Evolutionary conservation across 108 stramenopile species (phyloP), one percentile per base, ranked within the genome.

Genomic region (Conticribra weissflogii): DNA sequence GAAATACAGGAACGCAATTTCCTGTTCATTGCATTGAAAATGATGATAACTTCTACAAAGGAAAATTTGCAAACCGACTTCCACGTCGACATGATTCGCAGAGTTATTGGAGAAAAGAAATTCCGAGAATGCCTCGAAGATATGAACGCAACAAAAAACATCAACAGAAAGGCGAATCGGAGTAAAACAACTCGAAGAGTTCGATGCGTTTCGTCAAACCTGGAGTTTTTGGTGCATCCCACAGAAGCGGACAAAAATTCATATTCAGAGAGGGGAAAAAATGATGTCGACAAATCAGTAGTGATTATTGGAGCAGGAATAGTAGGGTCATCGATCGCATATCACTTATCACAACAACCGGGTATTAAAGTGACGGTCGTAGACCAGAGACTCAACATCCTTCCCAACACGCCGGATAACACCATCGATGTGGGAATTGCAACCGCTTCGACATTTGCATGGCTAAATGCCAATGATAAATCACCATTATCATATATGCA

Each of bases 381-480:
- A 34, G 84, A 85, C 54, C 74, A 51, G 19, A 64, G 15, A 3
- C 32, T 53, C 45, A 73, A 71, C 29, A 9, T 76, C 1, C 31
- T 76, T 30, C 56, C 63, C 25, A 34, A 8, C 45, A 27, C 48
- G 33, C 28, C 33, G 18, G 32, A 54, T 36, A 45, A 78, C 47
- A 45, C 51, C 12, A 51, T 69, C 18, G 62, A 70, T 61, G 61
- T 54, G 17, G 78, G 76, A n/a, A 55, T 48, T 23, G 82, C 85
- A 8, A 83, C 83, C 22, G 68, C 70, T 0, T 83, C 84, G 21
- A 83, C 88, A 0, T 86, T 83, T 65, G 88, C 86, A 0, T 89
- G 88, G 88, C 53, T 89, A 2, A 86, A 89, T 85, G 85, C 86
- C 31, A 86, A 86, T 61, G 72, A 74, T 19, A 89, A 89, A 58